These are phyloP conservation scores for Mychonastes homosphaera DNA, from an alignment of 139 green algal genomes.

Conservation along the genomic window DNA sequence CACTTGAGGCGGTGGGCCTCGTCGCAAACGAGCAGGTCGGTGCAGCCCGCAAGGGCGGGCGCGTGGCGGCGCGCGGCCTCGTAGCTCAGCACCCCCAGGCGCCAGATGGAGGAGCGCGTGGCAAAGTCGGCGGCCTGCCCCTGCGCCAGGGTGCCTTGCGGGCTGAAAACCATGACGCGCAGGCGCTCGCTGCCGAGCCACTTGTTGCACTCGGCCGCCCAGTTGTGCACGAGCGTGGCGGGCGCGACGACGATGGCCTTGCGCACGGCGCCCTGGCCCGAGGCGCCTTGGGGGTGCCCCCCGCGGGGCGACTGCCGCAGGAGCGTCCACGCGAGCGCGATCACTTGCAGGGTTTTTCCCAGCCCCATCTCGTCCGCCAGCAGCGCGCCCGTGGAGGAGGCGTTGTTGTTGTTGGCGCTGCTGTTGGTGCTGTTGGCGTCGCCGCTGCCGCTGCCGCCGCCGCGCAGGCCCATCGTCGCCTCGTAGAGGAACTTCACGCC, in stretches of 20 bases:
- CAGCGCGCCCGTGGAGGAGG: slow-evolving; percentile 38
- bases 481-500: slow-evolving; percentile 73
- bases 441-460: too few species aligned
- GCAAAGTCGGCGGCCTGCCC: slow-evolving; percentile 19
- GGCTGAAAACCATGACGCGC: slow-evolving; percentile 21
- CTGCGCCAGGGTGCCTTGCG: slow-evolving; percentile 10
- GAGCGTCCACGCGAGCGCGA: slow-evolving; percentile 67
- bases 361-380: slow-evolving; percentile 78
- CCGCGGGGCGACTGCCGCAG: slow-evolving; percentile 49
- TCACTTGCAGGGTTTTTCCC: slow-evolving; percentile 68
- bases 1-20: slow-evolving; percentile 79
- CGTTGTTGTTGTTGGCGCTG: background rate
- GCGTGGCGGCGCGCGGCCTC: slow-evolving; percentile 22
- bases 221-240: slow-evolving; percentile 63
- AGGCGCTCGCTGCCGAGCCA: slow-evolving; percentile 72
- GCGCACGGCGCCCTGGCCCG: slow-evolving; percentile 9
- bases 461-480: slow-evolving; percentile 10
- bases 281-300: background rate
- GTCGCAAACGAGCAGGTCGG: slow-evolving; percentile 72
- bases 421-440: background rate
- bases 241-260: slow-evolving; percentile 66
- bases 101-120: slow-evolving; percentile 3
- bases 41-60: slow-evolving; percentile 29
- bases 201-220: slow-evolving; percentile 59
- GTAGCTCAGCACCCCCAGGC: slow-evolving; percentile 24